These are phyloP conservation scores for Massarina eburnea DNA, from an alignment of 2,329 filamentous ascomycete genomes.

Conservation along the genomic window DNA sequence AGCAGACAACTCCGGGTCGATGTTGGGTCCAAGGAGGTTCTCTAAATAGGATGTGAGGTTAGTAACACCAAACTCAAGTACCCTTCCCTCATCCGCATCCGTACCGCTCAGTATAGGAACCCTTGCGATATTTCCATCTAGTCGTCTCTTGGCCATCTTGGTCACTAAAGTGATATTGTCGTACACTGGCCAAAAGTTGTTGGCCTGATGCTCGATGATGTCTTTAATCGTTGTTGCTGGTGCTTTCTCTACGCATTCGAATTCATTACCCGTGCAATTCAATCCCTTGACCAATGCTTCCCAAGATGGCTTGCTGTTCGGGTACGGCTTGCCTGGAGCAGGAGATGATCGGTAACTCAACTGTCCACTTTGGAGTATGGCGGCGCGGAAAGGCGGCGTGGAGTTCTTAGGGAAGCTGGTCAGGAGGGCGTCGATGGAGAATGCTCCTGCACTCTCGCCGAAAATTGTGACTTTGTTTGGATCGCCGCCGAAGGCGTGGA, in stretches of 20 bases:
- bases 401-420: conserved; percentile 26
- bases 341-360: conserved; percentile 21
- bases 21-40: conserved; percentile 9
- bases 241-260: conserved; percentile 26
- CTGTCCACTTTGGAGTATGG: conserved; percentile 31
- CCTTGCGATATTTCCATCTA: conserved; percentile 24
- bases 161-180: conserved; percentile 27
- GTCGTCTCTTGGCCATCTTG: conserved; percentile 17
- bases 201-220: conserved; percentile 18
- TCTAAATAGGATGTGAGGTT: conserved; percentile 21
- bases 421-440: conserved; percentile 27
- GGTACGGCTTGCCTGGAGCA: neutral
- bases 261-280: conserved; percentile 21
- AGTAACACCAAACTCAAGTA: conserved; percentile 20
- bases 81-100: conserved; percentile 28
- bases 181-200: conserved; percentile 19
- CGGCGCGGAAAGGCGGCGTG: conserved; percentile 30
- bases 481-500: conserved; percentile 54
- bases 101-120: conserved; percentile 30
- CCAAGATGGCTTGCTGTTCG: conserved; percentile 16
- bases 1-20: conserved; percentile 14
- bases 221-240: conserved; percentile 19
- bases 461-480: conserved; percentile 52
- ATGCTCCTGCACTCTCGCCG: conserved; percentile 31
- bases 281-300: conserved; percentile 21